Evolutionary conservation across 192 early-diverging fungal species (phyloP).

Genomic region (Hyaloraphidium curvatum): DNA sequence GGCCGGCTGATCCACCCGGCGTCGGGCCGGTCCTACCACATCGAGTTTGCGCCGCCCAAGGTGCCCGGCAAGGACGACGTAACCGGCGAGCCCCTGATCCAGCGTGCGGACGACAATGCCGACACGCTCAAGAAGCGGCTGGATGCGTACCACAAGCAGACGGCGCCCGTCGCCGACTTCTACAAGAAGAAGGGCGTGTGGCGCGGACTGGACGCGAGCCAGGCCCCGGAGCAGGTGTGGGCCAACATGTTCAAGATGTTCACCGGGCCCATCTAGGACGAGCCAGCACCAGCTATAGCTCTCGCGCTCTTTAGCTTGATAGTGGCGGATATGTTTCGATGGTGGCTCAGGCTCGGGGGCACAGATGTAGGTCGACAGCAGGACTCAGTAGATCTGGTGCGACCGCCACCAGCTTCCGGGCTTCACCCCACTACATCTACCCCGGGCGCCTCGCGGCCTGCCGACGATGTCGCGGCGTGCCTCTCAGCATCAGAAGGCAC

Average conservation of each 20-base stretch:
- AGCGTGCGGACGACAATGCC: slow-evolving; percentile 95
- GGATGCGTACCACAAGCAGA: slow-evolving; percentile 40
- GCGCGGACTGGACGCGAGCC: slow-evolving; percentile 78
- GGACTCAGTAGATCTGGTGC: too few species aligned
- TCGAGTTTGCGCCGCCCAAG: slow-evolving; percentile 92
- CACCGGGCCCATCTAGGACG: too few species aligned
- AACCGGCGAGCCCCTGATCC: slow-evolving; percentile 93
- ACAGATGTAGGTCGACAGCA: too few species aligned
- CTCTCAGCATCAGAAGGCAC: too few species aligned
- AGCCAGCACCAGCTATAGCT: too few species aligned
- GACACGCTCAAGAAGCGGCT: slow-evolving; percentile 83
- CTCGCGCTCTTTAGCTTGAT: too few species aligned
- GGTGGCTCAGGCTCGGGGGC: too few species aligned
- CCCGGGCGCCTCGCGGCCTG: too few species aligned
- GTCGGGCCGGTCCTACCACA: slow-evolving; percentile 25
- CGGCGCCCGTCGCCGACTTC: slow-evolving; percentile 47
- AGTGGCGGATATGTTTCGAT: too few species aligned
- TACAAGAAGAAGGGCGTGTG: slow-evolving; percentile 89
- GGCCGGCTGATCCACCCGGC: slow-evolving; percentile 88
- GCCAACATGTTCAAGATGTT: slow-evolving; percentile 75
- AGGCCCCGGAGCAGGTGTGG: slow-evolving; percentile 79
- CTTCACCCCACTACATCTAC: too few species aligned
- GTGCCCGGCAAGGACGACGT: slow-evolving; percentile 73
- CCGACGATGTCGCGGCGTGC: too few species aligned
- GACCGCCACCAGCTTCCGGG: too few species aligned